A percentile compares a stretch with the other conserved stretches of the same genome.
phyloP scores from a whole-genome alignment of 805 yeast genomes.

The Lachancea kluyveri region DNA sequence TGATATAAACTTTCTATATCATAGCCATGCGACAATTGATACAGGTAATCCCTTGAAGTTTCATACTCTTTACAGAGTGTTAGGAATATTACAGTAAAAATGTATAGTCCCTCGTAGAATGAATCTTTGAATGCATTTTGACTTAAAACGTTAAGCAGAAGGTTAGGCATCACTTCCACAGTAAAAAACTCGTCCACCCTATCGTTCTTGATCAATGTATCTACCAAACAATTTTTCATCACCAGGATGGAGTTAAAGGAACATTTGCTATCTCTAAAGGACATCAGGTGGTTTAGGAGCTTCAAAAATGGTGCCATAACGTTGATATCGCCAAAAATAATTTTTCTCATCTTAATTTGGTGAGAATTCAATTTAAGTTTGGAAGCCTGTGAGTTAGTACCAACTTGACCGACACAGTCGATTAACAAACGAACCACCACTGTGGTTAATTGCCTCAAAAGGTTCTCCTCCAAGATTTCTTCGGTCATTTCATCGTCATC shows the following conservation, averaged over 20 bases:
- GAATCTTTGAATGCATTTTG: constrained; percentile 81
- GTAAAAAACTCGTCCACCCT: constrained; percentile 62
- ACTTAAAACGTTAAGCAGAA: constrained; percentile 58
- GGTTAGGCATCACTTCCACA: constrained; percentile 54
- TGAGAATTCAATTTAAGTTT: constrained; percentile 40
- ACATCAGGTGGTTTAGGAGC: constrained; percentile 67
- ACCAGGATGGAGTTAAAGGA: constrained; percentile 84
- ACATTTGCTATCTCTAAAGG: constrained; percentile 85
- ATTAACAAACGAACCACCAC: constrained; percentile 81
- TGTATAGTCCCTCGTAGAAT: constrained; percentile 87
- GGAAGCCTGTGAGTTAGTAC: constrained; percentile 35
- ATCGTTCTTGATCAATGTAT: constrained; percentile 59
- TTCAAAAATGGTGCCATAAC: constrained; percentile 74
- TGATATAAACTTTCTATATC: constrained; percentile 60
- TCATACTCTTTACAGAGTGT: constrained; percentile 64
- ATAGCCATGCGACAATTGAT: constrained; percentile 49
- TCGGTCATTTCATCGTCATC: constrained; percentile 85
- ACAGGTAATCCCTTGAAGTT: constrained; percentile 56
- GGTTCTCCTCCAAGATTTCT: constrained; percentile 97
- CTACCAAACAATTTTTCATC: constrained; percentile 65
- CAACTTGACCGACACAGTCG: constrained; percentile 79
- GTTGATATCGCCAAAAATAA: constrained; percentile 57
- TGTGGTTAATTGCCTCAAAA: constrained; percentile 87
- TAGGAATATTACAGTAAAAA: constrained; percentile 73
- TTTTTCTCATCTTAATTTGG: constrained; percentile 57